Percentiles rank a stretch among this genome's conserved stretches.
Conservation (phyloP, 1,284 basidiomycete genomes). For the Athelia sp. region DNA sequence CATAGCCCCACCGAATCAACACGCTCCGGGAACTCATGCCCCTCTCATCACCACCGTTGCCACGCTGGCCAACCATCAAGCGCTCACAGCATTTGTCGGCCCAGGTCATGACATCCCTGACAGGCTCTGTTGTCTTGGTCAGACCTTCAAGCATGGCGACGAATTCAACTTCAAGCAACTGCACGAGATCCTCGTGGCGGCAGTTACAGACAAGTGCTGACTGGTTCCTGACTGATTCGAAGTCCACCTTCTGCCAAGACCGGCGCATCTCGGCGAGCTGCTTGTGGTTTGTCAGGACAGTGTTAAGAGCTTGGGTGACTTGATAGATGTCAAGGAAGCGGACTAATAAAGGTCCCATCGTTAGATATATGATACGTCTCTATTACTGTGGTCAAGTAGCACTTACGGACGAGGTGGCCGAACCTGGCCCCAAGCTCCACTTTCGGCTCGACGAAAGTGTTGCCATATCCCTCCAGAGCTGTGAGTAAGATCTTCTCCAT, state of each 20-base stretch:
- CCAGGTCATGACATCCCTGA: constrained; percentile 83
- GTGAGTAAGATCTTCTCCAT: constrained; percentile 85
- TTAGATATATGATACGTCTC: constrained; percentile 6
- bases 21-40: constrained; percentile 81
- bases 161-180: constrained; percentile 81
- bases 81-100: constrained; percentile 83
- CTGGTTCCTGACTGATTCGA: constrained; percentile 85
- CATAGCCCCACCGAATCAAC: constrained; percentile 86
- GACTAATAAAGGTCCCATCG: constrained; percentile 39
- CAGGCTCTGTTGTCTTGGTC: constrained; percentile 72
- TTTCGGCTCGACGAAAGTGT: constrained; percentile 88
- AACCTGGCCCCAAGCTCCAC: constrained; percentile 85
- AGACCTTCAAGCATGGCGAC: constrained; percentile 69
- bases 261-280: constrained; percentile 81
- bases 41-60: constrained; percentile 58
- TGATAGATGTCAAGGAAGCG: constrained; percentile 88
- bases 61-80: constrained; percentile 66
- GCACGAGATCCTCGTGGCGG: constrained; percentile 81
- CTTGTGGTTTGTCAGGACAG: constrained; percentile 80
- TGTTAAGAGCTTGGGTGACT: constrained; percentile 80
- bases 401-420: constrained; percentile 82
- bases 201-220: constrained; percentile 89
- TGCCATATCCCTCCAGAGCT: constrained; percentile 76
- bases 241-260: constrained; percentile 82
- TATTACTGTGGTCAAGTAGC: not conserved